These are phyloP conservation scores for Flaveria robusta DNA, from an alignment of 129 eudicot species.

Conservation along the genomic window DNA sequence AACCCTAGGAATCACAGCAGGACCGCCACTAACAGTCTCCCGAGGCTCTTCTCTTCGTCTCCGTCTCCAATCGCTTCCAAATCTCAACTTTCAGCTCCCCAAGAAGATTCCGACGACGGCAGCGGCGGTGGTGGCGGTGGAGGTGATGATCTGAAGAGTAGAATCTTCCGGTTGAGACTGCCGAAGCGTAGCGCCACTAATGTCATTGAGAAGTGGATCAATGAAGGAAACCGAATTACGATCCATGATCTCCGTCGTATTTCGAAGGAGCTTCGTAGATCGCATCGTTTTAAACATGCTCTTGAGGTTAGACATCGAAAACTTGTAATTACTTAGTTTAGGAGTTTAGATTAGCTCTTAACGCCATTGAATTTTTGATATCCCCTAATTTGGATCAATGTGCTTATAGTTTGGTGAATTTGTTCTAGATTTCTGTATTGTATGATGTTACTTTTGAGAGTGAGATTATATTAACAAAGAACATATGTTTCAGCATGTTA, in stretches of 20 bases:
- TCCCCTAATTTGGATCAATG: neutral
- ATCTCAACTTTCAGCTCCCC: slow-evolving; percentile 36
- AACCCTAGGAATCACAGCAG: slow-evolving; percentile 43
- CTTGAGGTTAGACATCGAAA: slow-evolving; percentile 61
- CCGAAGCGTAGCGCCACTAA: slow-evolving; percentile 87
- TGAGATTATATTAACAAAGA: neutral
- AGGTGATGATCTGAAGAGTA: slow-evolving; percentile 77
- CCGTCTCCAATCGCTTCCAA: slow-evolving; percentile 44
- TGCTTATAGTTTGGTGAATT: neutral
- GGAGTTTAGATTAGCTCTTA: neutral
- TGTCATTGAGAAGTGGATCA: slow-evolving; percentile 78
- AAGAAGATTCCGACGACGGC: slow-evolving; percentile 20
- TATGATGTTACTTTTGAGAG: neutral
- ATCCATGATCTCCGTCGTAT: slow-evolving; percentile 67
- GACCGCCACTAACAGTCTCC: slow-evolving; percentile 5
- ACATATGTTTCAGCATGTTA: neutral
- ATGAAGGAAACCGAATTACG: slow-evolving; percentile 55
- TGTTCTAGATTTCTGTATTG: neutral
- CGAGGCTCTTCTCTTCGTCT: slow-evolving; percentile 46
- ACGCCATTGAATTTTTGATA: neutral
- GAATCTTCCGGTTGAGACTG: slow-evolving; percentile 79
- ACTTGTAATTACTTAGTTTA: neutral
- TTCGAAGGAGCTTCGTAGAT: slow-evolving; percentile 66
- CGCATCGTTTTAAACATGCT: slow-evolving; percentile 87
- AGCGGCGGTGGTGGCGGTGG: slow-evolving; percentile 26